Evolutionary conservation across 2,329 filamentous ascomycete genomes (phyloP), one percentile per base, ranked within the genome.

Genomic region (Colletotrichum costaricense): DNA sequence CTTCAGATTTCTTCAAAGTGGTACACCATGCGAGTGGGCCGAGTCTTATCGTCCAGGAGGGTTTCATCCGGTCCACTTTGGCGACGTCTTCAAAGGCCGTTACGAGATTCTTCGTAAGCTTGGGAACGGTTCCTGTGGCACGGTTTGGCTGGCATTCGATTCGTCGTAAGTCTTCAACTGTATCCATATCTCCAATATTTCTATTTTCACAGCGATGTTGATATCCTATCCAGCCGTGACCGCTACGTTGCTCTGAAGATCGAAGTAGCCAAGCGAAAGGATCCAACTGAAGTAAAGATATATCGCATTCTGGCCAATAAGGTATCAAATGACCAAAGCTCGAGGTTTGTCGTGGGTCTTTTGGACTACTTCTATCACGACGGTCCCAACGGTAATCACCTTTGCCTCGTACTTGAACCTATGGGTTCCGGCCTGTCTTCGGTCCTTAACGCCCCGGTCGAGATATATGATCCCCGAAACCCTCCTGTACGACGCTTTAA

Each of bases 351-450:
- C 24, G 74, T 78, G 2, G 72, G 72, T 33, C 60, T 81, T 1
- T 16, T 80, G 1, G 71, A 74, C n/a, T 75, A 79, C 11, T 83
- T 83, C 49, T 67, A 78, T 1, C 79, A 80, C 52, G 11, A 64
- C 0, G 81, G 81, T 0, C 80, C 82, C 3, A 81, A 82, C 4
- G 80, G 81, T 4, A 74, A 38, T 1, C 81, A 83, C 35, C 75
- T 75, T 14, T 83, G 80, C 42, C 74, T 81, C 1, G 75, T 81
- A 0, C 79, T 79, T 35, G 77, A 82, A 49, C 76, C 78, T 2
- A 80, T 82, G 79, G 82, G 78, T 0, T 77, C 77, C 8, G 76
- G 76, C n/a, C 63, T 80, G 67, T 67, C 65, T 2, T 3, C 38
- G 2, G 42, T 79, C 24, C 62, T 79, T 3, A 76, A 78, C 3